Base-by-base conservation (phyloP, 2,329 filamentous ascomycete genomes). In the Beauveria sp. region DNA sequence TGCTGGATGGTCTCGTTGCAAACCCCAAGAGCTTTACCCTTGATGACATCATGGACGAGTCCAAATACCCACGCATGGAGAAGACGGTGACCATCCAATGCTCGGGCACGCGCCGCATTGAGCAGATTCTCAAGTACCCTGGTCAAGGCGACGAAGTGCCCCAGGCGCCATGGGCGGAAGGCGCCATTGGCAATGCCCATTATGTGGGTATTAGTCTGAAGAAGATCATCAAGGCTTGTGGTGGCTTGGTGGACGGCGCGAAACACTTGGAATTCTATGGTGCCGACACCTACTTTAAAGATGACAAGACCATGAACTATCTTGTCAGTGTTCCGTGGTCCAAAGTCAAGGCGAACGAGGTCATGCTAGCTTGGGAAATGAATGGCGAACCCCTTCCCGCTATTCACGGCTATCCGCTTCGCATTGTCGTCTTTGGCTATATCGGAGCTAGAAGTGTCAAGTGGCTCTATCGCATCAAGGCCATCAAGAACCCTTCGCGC, bases 211-310 rank as follows among this genome's bases (percentile, higher is more conserved):
- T 89, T 8, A 84, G 80, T 30, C 75, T 90, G 16, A 89, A 89
- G 68, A 88, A 86, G 66, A 77, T 90, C 2, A 85, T 91, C 70
- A 89, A 90, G 65, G 74, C 84, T 62, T 90, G 87, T 62, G 88
- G 87, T 2, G 87, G 87, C 0, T 72, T 89, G 2, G 64, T 69
- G 1, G 74, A 75, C 12, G 74, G 76, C 2, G 84, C 77, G 0
- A 81, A 84, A 62, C 85, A 91, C 64, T 70, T 90, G 14, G 87
- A 90, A 65, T 80, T 91, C 54, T 85, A 83, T 61, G 88, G 88
- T 0, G 86, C 84, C 1, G 88, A 91, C 61, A 88, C 86, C 0
- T 90, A 91, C 67, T 87, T 90, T 76, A 90, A 90, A 70, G 82
- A 85, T 55, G 78, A 80, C 18, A 73, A 87, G 50, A 78, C 81